These are phyloP conservation scores for Penicillium canescens DNA, from an alignment of 495 filamentous ascomycete genomes.

Conservation along the genomic window DNA sequence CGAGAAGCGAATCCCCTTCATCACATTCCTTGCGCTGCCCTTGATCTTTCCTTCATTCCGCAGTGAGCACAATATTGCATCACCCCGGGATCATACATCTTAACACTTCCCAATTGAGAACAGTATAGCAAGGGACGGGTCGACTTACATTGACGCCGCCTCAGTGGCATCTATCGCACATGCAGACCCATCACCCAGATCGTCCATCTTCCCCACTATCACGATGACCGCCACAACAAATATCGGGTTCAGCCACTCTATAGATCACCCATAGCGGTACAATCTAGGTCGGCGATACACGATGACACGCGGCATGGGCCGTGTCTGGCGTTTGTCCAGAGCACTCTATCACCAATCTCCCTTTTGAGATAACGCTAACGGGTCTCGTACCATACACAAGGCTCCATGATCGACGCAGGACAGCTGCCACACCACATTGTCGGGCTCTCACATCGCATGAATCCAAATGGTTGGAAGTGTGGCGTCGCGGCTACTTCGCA, in stretches of 20 bases:
- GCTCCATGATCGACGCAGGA: constrained; percentile 27
- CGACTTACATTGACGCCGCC: background rate
- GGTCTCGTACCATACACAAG: background rate
- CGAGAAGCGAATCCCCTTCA: background rate
- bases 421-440: constrained; percentile 35
- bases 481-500: background rate
- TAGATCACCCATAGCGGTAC: background rate
- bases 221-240: constrained; percentile 3
- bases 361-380: background rate
- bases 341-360: background rate
- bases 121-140: constrained; percentile 1
- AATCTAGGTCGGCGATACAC: background rate
- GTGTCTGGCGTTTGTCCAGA: constrained; percentile 11
- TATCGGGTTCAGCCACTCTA: background rate
- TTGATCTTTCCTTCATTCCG: constrained; percentile 1
- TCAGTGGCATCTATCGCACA: background rate
- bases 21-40: background rate
- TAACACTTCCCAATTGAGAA: background rate
- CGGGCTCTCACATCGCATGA: constrained; percentile 33
- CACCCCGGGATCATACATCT: background rate
- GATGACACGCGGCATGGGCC: background rate
- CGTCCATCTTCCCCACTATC: constrained; percentile 1
- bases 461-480: constrained; percentile 2
- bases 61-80: constrained; percentile 6
- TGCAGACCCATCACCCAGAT: background rate